phyloP scores from a whole-genome alignment of 495 filamentous ascomycete species.

The Penicillium dipodomyicola region DNA sequence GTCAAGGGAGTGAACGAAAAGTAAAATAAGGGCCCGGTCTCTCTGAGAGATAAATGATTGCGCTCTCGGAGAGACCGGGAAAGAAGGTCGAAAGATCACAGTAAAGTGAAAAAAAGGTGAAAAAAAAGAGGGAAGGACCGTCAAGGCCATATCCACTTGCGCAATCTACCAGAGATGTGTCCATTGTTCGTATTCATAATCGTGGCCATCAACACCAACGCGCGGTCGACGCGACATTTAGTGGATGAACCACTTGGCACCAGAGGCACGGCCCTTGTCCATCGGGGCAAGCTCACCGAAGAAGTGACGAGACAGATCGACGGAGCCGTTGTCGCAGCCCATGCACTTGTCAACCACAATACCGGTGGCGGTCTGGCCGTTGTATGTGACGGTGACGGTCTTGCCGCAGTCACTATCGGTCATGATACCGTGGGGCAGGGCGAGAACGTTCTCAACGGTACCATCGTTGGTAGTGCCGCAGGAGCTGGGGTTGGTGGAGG shows the following conservation, averaged over 20 bases:
- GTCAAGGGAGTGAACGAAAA: conserved; percentile 6
- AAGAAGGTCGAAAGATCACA: conserved; percentile 6
- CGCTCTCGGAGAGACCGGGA: conserved; percentile 1
- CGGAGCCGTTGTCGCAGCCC: conserved; percentile 53
- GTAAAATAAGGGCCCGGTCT: conserved; percentile 1
- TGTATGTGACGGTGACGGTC: conserved; percentile 57
- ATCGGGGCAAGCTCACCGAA: conserved; percentile 38
- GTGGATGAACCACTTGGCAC: conserved; percentile 39
- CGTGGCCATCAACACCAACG: conserved; percentile 1
- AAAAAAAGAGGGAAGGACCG: conserved; percentile 1
- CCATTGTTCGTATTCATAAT: conserved; percentile 5
- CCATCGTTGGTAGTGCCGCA: conserved; percentile 48
- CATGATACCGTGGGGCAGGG: conserved; percentile 52
- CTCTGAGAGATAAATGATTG: not conserved
- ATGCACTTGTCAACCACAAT: conserved; percentile 73
- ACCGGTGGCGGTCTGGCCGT: conserved; percentile 55
- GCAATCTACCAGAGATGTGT: conserved; percentile 29
- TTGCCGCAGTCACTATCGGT: conserved; percentile 63
- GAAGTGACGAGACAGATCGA: conserved; percentile 48
- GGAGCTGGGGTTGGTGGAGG: conserved; percentile 37
- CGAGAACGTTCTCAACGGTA: conserved; percentile 42
- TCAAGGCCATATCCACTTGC: conserved; percentile 12
- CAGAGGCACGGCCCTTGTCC: conserved; percentile 30
- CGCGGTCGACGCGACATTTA: conserved; percentile 31
- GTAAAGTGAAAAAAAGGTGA: not conserved